Base-by-base conservation (phyloP, 345 rosid species). In the Hirschfeldia incana region DNA sequence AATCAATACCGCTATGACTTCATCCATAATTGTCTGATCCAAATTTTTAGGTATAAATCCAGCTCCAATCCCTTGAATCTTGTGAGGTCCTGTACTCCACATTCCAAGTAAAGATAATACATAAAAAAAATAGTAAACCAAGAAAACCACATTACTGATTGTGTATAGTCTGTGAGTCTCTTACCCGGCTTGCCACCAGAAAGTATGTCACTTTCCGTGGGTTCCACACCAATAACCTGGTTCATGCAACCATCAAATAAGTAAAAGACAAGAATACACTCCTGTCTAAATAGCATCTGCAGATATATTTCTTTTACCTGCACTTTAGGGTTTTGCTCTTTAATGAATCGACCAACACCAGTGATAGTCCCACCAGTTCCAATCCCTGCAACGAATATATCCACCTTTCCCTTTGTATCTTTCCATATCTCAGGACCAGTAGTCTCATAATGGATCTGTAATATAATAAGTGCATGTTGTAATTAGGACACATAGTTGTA, bases 51-150 rank as follows among this genome's bases (percentile, higher is more conserved):
- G 98, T 55, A 94, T 85, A 84, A 94, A 94, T 73, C 98, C 98
- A 63, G 98, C 98, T 84, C 98, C 98, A 68, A 94, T 94, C 74
- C 98, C 98, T 86, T 94, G 97, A 89, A 94, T 94, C 86, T 94
- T 92, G 91, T 94, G 98, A 79, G 97, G 98, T 75, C 98, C 98
- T 94, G 82, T 62, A 79, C 42, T 79, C 82, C 62, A 65, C 75
- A 21, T 21, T 44, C 42, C 65, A 67, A 57, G 60, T 27, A 30
- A 15, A 49, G 6, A 4, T 2, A 67, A 67, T 21, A 65, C 34
- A 64, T 12, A 21, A 21, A 21, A 21, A 21, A 21, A 21, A 21
- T 21, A 21, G 21, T 21, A 21, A 21, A 30, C 9, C 73, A 53
- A 0, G 16, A 3, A 44, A 15, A 4, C 3, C 39, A 42, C 32